Base-by-base conservation (phyloP, 2,329 filamentous ascomycete species). In the Cercospora janseana region DNA sequence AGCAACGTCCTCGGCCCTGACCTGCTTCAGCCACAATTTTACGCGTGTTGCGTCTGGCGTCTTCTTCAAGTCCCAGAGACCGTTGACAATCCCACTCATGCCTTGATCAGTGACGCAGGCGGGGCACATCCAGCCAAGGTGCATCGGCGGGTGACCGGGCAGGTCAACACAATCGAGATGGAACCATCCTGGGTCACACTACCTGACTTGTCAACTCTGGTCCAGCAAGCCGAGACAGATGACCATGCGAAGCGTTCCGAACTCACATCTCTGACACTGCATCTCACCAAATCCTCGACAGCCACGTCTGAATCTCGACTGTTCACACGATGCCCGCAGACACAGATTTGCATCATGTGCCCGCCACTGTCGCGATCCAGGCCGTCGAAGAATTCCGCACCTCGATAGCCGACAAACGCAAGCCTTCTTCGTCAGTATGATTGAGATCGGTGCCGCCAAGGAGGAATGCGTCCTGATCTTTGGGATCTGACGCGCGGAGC, bases 111-210 rank as follows among this genome's bases (percentile, higher is more conserved):
- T 18, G 6, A 42, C n/a, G 13, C 54, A 57, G 5, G 23, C 21
- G 1, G 41, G 44, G 38, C 56, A 58, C 44, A 50, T 54, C 56
- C 56, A 58, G 10, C 40, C 35, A 15, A 58, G 34, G 5, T 29
- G 13, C 20, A 42, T 40, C 1, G 56, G 53, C 18, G 53, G 56
- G 16, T 52, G 54, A 9, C 38, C 42, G 5, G 53, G 52, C 3
- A 58, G 40, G 4, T 41, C 37, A 9, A 52, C 56, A 20, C 56
- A 58, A 10, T 6, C 4, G 6, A 54, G 46, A 13, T 58, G 56
- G 35, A 56, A 58, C 47, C 48, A 54, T 12, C 41, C 46, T 2
- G 48, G 42, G 1, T 37, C n/a, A 27, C 56, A 58, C 46, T 53
- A 26, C 16, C 9, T 15, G 43, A n/a, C n/a, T n/a, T n/a, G n/a